Evolutionary conservation across 306 rosid species (phyloP).

Genomic region (Ceratonia siliqua): DNA sequence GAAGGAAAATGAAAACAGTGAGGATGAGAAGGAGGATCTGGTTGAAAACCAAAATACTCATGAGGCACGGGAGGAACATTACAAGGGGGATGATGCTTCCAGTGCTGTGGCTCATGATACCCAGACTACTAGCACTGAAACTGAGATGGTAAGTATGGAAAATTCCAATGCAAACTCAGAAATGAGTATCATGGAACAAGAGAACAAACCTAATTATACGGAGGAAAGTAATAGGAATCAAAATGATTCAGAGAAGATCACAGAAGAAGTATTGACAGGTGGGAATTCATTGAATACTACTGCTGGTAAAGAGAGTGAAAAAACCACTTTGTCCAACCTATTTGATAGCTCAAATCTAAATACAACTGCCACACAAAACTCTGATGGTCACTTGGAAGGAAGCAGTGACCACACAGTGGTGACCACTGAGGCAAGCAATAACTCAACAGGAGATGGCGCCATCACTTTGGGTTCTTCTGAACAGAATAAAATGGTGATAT

Average conservation of each 20-base stretch:
- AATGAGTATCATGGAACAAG: constrained; percentile 38
- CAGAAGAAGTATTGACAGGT: constrained; percentile 38
- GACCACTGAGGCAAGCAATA: constrained; percentile 37
- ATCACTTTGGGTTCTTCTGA: constrained; percentile 40
- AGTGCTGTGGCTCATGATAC: constrained; percentile 92
- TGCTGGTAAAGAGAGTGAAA: constrained; percentile 37
- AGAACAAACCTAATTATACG: constrained; percentile 26
- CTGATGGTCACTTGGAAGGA: constrained; percentile 39
- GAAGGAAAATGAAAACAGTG: constrained; percentile 41
- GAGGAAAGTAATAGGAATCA: constrained; percentile 38
- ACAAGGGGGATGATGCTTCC: constrained; percentile 94
- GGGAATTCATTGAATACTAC: constrained; percentile 37
- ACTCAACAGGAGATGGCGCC: constrained; percentile 28
- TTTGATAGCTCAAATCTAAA: constrained; percentile 33
- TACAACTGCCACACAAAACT: constrained; percentile 31
- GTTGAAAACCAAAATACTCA: constrained; percentile 57
- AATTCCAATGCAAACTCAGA: constrained; percentile 44
- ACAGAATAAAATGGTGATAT: constrained; percentile 31
- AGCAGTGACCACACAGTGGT: constrained; percentile 33
- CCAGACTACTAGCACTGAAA: constrained; percentile 49
- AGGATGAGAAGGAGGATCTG: constrained; percentile 48
- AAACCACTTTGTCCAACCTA: constrained; percentile 34
- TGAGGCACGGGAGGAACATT: constrained; percentile 91
- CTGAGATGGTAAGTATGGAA: constrained; percentile 40
- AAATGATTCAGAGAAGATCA: constrained; percentile 44